Base-by-base conservation (phyloP, 306 rosid species). In the Notholithocarpus densiflorus region DNA sequence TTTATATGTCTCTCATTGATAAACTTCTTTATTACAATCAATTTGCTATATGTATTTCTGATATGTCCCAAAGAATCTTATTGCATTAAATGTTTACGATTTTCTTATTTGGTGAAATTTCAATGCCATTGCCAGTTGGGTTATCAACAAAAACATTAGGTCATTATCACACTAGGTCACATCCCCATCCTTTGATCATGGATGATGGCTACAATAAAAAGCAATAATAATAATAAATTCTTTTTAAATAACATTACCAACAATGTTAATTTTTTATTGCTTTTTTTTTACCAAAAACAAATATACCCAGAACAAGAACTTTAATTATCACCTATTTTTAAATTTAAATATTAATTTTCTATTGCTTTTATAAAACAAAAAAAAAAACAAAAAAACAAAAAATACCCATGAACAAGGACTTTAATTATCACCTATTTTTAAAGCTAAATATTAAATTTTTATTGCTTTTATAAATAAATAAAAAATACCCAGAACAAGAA, bases 91-190 rank as follows among this genome's bases (percentile, higher is more conserved):
- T 48, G 15, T 48, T 45, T 75, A 80, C 79, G 82, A 61, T 64
- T 71, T 74, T 75, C 72, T 19, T 20, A 70, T 73, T 80, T 80
- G 82, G 86, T 79, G 88, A 77, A 71, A 77, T 53, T 77, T 83
- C 75, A 45, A 75, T 78, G 32, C 19, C 82, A 84, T 51, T 83
- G 77, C 87, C 71, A 74, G 81, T 80, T 75, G 76, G 43, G 79
- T 82, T 77, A 78, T 84, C 82, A 74, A 84, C 74, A 71, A 82
- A 76, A 74, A 74, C 26, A 66, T 52, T 62, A 76, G 75, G 93
- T 88, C 89, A 68, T 83, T 83, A 81, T 89, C 94, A 82, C 77
- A 72, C 71, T 66, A 68, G 82, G 94, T 82, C 86, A 87, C 43
- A 57, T 69, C 77, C 80, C 84, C 77, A 77, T 73, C 85, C 59